Evolutionary conservation across 2,329 filamentous ascomycete species (phyloP), one percentile per base, ranked within the genome.

Genomic region (Exophiala alcalophila): DNA sequence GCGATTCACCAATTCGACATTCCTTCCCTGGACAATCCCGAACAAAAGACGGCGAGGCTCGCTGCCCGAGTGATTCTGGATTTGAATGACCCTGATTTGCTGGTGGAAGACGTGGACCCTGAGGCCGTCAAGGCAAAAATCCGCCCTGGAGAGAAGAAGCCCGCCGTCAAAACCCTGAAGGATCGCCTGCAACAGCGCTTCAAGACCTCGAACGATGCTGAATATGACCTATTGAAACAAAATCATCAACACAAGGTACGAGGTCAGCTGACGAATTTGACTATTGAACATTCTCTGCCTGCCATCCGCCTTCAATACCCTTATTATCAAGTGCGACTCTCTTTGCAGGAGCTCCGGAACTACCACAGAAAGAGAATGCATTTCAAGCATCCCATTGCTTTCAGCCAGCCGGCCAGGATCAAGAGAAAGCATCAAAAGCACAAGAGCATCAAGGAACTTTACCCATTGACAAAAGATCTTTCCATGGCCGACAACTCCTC

Each of bases 191-290:
- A 79, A 25, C 79, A 84, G 54, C 83, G 91, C 28, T 98, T 95
- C 73, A 97, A 97, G 61, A 86, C 94, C 45, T 95, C 90, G 20
- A 97, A 97, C 52, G 92, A 98, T 59, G 85, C 92, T 46, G 90
- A 90, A 2, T 98, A 98, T 63, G 90, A 97, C 60, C 80, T 89
- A 47, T 77, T 98, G 30, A 97, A 97, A 66, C 89, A 95, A 65
- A 97, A 96, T 60, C 90, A 94, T 60, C 88, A 94, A 67, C 89
- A 87, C 73, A 97, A 95, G 66, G 86, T 98, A 49, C 82, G 92
- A 54, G 92, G 89, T 38, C 94, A 88, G 1, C 78, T 98, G 48
- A 88, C 89, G 31, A 91, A 90, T 59, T 80, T 95, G 50, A 82
- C 85, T n/a, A 83, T 98, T 28, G 92, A 98, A 63, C 92, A 98